Evolutionary conservation across 2,329 filamentous ascomycete genomes (phyloP).

Genomic region (Cytospora chrysosperma): DNA sequence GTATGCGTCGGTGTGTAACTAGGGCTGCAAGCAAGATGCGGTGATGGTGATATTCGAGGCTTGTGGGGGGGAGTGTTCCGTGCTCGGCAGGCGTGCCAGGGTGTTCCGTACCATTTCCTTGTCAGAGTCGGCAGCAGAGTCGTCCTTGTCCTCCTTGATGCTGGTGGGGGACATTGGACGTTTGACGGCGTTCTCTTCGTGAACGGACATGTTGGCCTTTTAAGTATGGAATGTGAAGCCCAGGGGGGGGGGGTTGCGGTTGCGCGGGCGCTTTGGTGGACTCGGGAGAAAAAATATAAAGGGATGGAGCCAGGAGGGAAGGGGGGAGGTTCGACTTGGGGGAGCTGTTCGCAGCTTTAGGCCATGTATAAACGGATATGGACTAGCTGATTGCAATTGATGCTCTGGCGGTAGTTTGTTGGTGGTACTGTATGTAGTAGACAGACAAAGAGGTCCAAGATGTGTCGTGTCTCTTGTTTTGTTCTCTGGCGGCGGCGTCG

Average conservation of each 20-base stretch:
- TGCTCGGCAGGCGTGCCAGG: background rate
- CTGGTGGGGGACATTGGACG: slow-evolving; percentile 24
- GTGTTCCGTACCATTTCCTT: slow-evolving; percentile 39
- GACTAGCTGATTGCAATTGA: slow-evolving; percentile 4
- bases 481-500: background rate
- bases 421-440: background rate
- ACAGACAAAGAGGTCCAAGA: no score
- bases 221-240: background rate
- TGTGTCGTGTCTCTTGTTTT: background rate
- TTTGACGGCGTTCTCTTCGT: slow-evolving; percentile 30
- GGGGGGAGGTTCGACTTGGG: slow-evolving; percentile 1
- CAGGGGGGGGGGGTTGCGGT: background rate
- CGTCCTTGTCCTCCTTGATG: slow-evolving; percentile 19
- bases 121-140: slow-evolving; percentile 35
- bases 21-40: slow-evolving; percentile 8
- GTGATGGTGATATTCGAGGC: background rate
- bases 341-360: slow-evolving; percentile 21
- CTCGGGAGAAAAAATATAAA: background rate
- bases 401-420: background rate
- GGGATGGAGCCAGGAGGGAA: background rate
- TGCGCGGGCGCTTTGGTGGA: background rate
- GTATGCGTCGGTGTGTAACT: slow-evolving; percentile 21
- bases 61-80: background rate
- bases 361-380: slow-evolving; percentile 16
- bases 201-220: slow-evolving; percentile 32